Evolutionary conservation across 1,284 basidiomycete species (phyloP), one percentile per base, ranked within the genome.

Genomic region (Tilletia caries): DNA sequence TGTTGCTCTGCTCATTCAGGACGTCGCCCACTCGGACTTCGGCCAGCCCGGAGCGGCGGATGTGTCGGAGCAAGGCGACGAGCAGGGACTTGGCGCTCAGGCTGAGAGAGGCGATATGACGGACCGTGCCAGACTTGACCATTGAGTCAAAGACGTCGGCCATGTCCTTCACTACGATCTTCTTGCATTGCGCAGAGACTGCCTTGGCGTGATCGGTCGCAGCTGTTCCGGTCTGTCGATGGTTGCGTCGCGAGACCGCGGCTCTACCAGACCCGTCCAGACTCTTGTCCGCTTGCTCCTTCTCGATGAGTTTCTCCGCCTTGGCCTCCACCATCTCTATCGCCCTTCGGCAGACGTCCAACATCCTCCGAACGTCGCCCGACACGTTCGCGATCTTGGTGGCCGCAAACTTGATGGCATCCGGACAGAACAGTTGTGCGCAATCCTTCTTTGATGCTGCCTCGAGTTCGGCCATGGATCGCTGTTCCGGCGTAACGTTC

Each of bases 351-450:
- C 94, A 97, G 33, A 96, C 91, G 82, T 99, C 96, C 68, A 98
- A 86, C 41, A 95, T 92, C 41, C 95, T 87, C 60, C 96, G 86
- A 0, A 96, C 96, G 83, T 98, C 96, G 23, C 96, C 96, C 70
- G 92, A 94, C 70, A 97, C 92, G 32, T 91, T 90, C 20, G 93
- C 91, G 67, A 98, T 92, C 78, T 91, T 93, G 86, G 92, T 93
- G 0, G 95, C 90, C 0, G 93, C 93, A 72, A 95, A 89, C 79
- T 89, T 91, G 75, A 98, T 88, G 0, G 92, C 95, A 77, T 95
- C 92, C 10, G 84, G 78, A 52, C 83, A 79, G 50, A 89, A 85
- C 0, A 89, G 84, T 12, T 87, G 86, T 8, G 65, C 68, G 60
- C 94, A 88, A 12, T 92, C 89, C 29, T 88, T 87, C 0, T 83